Evolutionary conservation across 2,329 filamentous ascomycete genomes (phyloP), one percentile per base, ranked within the genome.

Genomic region (Phaeosphaeria sp.): DNA sequence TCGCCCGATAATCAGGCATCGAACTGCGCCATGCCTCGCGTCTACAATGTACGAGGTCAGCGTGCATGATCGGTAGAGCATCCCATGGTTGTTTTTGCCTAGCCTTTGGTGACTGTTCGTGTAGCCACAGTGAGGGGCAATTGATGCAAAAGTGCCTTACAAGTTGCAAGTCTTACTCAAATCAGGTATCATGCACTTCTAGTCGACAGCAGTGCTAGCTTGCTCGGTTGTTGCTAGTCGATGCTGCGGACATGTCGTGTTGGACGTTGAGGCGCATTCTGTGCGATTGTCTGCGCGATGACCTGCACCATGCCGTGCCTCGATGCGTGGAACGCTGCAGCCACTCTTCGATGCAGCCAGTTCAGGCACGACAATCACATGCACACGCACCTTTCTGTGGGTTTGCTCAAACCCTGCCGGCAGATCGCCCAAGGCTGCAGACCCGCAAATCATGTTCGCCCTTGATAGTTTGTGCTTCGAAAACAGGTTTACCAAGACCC

Each of bases 311-410:
- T 60, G 44, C 53, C 47, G 60, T 60, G 42, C 56, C 55, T 55
- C 57, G 39, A 61, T 49, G 63, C 65, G 49, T 67, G 59, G 61
- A 61, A 66, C 57, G 49, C 63, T 66, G 62, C 64, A 64, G 46
- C 49, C 42, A 56, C 55, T 47, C 60, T 66, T 67, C 64, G 60
- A 66, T 62, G 58, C 61, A 62, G 61, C 59, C 53, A 54, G 44
- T 50, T 59, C 57, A 64, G 64, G 63, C 61, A 63, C 60, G 62
- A 61, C 60, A 56, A 60, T 71, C 69, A 73, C 67, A 71, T 67
- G 64, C 60, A 52, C 63, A 64, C 66, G 60, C 62, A 59, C 45
- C 42, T 56, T 51, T 50, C 30, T 36, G 30, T 13, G 15, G 30
- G 30, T 13, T 36, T 36, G 30, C 59, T 57, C 57, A 13, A 63